A percentile compares a stretch with the other conserved stretches of the same genome.
Conservation (phyloP, 1,284 basidiomycete genomes). For the Fistulina hepatica region DNA sequence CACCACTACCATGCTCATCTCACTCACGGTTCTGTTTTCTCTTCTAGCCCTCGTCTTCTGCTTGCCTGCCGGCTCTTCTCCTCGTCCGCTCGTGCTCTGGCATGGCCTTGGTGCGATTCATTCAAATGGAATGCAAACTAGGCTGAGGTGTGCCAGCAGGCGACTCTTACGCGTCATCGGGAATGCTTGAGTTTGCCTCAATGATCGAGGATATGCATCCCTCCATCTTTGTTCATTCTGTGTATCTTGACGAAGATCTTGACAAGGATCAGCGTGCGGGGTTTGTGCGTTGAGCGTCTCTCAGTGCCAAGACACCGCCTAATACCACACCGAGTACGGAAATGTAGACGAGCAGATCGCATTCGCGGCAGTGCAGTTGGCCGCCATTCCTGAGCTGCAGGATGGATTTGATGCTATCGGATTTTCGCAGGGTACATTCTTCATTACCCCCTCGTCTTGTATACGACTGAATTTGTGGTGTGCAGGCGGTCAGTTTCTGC, state of each 20-base stretch:
- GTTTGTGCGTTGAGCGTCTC: slow-evolving; percentile 46
- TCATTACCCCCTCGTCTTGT: neutral
- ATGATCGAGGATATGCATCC: slow-evolving; percentile 64
- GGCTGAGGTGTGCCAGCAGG: slow-evolving; percentile 22
- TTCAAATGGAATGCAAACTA: slow-evolving; percentile 1
- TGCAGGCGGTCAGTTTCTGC: slow-evolving; percentile 78
- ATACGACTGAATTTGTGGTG: slow-evolving; percentile 4
- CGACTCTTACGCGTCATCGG: slow-evolving; percentile 52
- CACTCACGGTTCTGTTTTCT: no score
- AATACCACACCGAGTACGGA: slow-evolving; percentile 49
- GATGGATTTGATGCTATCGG: slow-evolving; percentile 86
- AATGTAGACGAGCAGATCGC: slow-evolving; percentile 67
- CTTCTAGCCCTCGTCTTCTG: no score
- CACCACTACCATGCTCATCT: no score
- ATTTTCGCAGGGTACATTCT: slow-evolving; percentile 74
- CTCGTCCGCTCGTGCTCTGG: slow-evolving; percentile 83
- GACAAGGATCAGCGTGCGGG: slow-evolving; percentile 70
- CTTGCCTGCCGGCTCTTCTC: no score
- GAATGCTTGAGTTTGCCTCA: slow-evolving; percentile 59
- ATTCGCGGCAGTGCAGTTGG: slow-evolving; percentile 58
- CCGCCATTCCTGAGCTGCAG: slow-evolving; percentile 55
- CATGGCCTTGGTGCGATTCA: slow-evolving; percentile 67
- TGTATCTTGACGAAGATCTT: slow-evolving; percentile 60
- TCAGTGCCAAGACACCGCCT: slow-evolving; percentile 3
- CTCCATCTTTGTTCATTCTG: slow-evolving; percentile 78